Percentiles rank a stretch among this genome's conserved stretches.
Conservation (phyloP, 305 asterid species). For the Salvia sclarea region DNA sequence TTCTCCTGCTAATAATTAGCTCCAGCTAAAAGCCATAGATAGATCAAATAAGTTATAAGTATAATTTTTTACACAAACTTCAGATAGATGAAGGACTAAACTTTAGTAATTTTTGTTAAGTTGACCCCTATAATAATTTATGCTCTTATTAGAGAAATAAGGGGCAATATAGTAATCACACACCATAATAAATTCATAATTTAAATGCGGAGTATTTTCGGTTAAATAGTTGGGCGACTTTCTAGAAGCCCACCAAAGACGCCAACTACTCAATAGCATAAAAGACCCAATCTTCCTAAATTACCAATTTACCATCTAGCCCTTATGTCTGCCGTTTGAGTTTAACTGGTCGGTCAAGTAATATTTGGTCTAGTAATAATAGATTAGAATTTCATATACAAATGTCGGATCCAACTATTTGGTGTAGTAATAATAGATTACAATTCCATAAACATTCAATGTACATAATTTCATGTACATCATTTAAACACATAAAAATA, state of each 20-base stretch:
- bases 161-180: conserved; percentile 6
- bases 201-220: neutral
- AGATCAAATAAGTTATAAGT: too few relatives aligned
- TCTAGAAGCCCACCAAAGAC: conserved; percentile 36
- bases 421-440: neutral
- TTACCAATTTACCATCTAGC: neutral
- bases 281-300: neutral
- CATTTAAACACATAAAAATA: too few relatives aligned
- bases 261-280: neutral
- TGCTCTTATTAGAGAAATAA: neutral
- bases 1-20: neutral
- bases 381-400: too few relatives aligned
- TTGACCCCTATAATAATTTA: too few relatives aligned
- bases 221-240: conserved; percentile 8
- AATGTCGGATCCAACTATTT: too few relatives aligned
- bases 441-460: too few relatives aligned
- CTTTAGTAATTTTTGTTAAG: too few relatives aligned
- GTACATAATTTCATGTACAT: too few relatives aligned
- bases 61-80: too few relatives aligned
- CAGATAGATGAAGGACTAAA: too few relatives aligned
- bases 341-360: neutral
- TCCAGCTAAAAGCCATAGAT: too few relatives aligned
- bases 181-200: neutral
- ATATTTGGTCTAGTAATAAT: neutral
- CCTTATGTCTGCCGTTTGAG: too few relatives aligned